Evolutionary conservation across 495 filamentous ascomycete species (phyloP), one percentile per base, ranked within the genome.

Genomic region (Neurospora intermedia): DNA sequence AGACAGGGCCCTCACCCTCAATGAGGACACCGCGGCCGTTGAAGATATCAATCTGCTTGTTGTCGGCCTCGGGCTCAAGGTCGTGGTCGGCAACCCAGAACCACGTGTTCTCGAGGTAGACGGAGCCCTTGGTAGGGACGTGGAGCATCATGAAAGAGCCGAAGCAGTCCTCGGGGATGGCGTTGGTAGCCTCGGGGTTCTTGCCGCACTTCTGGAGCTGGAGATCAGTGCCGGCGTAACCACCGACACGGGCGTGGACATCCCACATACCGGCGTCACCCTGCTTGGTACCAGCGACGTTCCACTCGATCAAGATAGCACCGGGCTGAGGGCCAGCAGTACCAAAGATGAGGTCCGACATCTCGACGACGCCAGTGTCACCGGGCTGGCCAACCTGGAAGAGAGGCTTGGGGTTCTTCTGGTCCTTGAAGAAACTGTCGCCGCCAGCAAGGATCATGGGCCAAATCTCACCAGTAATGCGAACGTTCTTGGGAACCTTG

Each of bases 21-120:
- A 95, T 84, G 43, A 95, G 86, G 18, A 96, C 86, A 74, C 94
- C 95, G 73, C 95, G 92, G 62, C 94, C 95, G 77, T 93, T 97
- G 86, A 91, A 98, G 76, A 98, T 88, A 81, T 96, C 92, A 81
- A 97, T 91, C 82, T 97, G 95, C 78, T 94, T 92, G 73, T 88
- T 88, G 82, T 92, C 88, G 77, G 92, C 91, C 9, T 81, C 62
- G 5, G 89, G 87, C 79, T 97, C 95, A 48, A 98, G 90, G 74
- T 93, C 92, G 84, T 98, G 95, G 81, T 98, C 95, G 2, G 95
- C 89, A 39, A 94, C 93, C 95, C 95, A 98, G 81, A 91, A 92
- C 95, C 95, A 98, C 59, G 88, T 89, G 82, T 98, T 98, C 83
- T 97, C 95, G 69, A 97, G 82, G 81, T 97, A 97, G 18, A 90